Percentiles rank a stretch among this genome's conserved stretches.
These are phyloP conservation scores for Sphagnum fallax DNA, from an alignment of 228 moss, liverwort and hornwort genomes.

Conservation along the genomic window DNA sequence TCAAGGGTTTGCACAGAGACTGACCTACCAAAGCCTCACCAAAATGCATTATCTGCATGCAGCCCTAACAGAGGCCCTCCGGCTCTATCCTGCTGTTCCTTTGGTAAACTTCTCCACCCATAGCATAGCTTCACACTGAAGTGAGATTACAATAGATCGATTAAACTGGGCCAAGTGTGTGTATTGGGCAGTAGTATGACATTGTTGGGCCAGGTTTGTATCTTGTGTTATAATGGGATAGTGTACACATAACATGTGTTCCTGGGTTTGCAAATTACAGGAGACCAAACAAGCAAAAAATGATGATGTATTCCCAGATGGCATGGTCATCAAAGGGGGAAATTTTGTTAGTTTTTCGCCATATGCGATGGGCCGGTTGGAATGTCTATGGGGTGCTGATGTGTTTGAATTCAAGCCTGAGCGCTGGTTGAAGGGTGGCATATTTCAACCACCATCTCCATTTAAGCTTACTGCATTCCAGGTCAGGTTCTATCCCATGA, in stretches of 20 bases:
- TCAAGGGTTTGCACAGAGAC: constrained; percentile 5
- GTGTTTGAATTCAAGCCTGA: constrained; percentile 27
- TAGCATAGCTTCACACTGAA: too few relatives aligned
- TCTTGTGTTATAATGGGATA: too few relatives aligned
- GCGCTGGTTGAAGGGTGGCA: constrained; percentile 41
- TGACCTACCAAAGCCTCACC: constrained; percentile 7
- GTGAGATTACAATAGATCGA: too few relatives aligned
- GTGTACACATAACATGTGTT: too few relatives aligned
- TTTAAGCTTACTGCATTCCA: constrained; percentile 52
- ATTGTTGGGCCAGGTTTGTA: too few relatives aligned
- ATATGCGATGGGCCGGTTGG: constrained; percentile 41
- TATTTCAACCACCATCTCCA: constrained; percentile 27
- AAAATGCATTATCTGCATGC: constrained; percentile 12
- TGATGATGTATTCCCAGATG: constrained; percentile 34
- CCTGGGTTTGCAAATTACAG: constrained; percentile 9
- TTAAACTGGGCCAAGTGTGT: too few relatives aligned
- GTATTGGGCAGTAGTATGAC: too few relatives aligned
- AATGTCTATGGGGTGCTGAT: constrained; percentile 37
- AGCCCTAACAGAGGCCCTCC: constrained; percentile 10
- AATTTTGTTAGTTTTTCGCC: constrained; percentile 20
- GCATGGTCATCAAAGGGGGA: constrained; percentile 28
- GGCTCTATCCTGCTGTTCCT: constrained; percentile 13
- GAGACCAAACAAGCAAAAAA: constrained; percentile 39
- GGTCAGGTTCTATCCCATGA: constrained; percentile 5
- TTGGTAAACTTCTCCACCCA: background rate